Evolutionary conservation across 192 early-diverging fungal species (phyloP).

Genomic region (Phycomyces nitens): DNA sequence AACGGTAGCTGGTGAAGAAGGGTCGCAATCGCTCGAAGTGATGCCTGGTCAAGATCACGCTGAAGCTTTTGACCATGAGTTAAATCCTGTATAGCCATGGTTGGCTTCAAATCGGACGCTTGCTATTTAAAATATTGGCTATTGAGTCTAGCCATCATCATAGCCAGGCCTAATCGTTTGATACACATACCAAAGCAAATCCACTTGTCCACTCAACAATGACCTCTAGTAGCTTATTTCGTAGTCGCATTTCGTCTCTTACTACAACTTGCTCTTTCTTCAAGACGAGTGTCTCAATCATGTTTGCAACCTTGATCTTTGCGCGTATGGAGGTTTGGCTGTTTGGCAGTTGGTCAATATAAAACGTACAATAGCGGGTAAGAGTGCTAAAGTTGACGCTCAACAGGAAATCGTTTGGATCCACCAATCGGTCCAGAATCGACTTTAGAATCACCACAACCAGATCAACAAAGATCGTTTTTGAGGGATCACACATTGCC

Average conservation of each 20-base stretch:
- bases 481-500: constrained; percentile 39
- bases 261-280: constrained; percentile 69
- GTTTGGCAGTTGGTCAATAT: constrained; percentile 56
- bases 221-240: constrained; percentile 63
- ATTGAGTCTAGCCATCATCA: no score
- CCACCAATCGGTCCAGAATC: constrained; percentile 60
- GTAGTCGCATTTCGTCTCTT: constrained; percentile 61
- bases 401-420: constrained; percentile 43
- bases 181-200: constrained; percentile 47
- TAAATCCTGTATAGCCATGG: not conserved
- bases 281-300: constrained; percentile 62
- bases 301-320: constrained; percentile 69
- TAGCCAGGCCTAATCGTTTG: no score
- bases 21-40: constrained; percentile 64
- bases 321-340: constrained; percentile 50
- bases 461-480: constrained; percentile 68
- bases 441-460: constrained; percentile 65
- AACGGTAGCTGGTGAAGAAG: constrained; percentile 69
- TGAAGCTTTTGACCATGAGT: constrained; percentile 55
- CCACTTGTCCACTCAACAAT: constrained; percentile 73
- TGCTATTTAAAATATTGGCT: no score
- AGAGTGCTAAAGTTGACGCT: constrained; percentile 63
- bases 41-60: constrained; percentile 71
- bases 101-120: not conserved
- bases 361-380: constrained; percentile 58